Evolutionary conservation across 345 rosid species (phyloP).

Genomic region (Eucalyptus sideroxylon): DNA sequence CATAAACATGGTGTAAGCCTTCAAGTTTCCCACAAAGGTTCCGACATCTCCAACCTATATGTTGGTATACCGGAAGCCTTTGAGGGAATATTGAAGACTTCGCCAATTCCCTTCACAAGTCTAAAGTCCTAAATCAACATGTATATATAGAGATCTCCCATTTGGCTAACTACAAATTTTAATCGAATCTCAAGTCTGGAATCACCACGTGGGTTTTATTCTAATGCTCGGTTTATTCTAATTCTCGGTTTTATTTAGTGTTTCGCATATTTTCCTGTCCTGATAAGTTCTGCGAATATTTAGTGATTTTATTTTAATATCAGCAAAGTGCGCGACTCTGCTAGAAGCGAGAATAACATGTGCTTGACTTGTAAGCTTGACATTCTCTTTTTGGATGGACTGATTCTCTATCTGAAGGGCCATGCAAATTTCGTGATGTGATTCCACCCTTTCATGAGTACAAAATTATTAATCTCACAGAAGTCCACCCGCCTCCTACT

Average conservation of each 20-base stretch:
- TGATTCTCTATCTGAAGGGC: background rate
- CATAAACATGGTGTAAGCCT: background rate
- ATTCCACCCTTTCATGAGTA: background rate
- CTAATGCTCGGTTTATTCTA: background rate
- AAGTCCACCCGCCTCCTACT: background rate
- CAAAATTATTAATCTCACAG: background rate
- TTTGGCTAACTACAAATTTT: background rate
- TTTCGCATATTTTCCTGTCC: background rate
- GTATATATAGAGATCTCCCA: background rate
- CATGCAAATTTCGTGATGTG: background rate
- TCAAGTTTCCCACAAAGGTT: background rate
- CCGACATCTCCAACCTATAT: background rate
- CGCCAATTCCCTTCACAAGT: background rate
- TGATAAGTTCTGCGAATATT: background rate
- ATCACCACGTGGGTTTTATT: background rate
- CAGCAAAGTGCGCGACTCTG: background rate
- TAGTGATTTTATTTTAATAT: background rate
- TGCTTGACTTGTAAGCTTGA: background rate
- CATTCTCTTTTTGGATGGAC: background rate
- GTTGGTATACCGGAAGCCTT: background rate
- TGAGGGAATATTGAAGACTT: background rate
- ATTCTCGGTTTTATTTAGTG: background rate
- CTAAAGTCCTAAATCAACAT: background rate
- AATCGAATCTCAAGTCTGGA: background rate
- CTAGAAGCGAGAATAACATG: background rate